Conservation (phyloP, 208 protist genomes). For the Paratrypanosoma confusum region DNA sequence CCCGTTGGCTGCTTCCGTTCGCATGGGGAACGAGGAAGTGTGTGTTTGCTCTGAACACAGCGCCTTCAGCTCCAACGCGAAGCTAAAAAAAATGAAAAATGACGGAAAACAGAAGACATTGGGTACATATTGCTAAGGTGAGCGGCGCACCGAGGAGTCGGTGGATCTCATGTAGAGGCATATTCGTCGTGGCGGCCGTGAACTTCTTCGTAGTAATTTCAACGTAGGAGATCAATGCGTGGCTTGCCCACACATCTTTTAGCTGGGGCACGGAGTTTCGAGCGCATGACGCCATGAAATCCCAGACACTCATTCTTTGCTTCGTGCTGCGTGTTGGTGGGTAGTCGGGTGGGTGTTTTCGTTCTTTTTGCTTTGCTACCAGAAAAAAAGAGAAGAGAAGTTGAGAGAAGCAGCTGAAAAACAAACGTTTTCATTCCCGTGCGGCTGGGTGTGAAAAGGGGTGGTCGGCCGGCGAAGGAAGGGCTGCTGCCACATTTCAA, state of each 20-base stretch:
- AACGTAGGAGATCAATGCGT: background rate
- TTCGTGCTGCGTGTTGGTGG: constrained; percentile 5
- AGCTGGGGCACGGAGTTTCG: too few relatives aligned
- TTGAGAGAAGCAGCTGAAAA: constrained; percentile 3
- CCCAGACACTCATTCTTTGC: constrained; percentile 4
- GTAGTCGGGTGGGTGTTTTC: background rate
- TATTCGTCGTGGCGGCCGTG: background rate
- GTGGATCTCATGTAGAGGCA: too few relatives aligned
- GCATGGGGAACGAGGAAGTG: background rate
- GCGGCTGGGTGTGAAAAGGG: too few relatives aligned
- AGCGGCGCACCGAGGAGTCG: too few relatives aligned
- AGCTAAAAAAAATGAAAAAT: constrained; percentile 1
- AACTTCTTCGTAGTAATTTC: background rate
- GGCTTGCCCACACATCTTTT: background rate
- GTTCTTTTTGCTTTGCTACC: background rate
- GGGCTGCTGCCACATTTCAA: too few relatives aligned
- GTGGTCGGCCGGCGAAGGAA: too few relatives aligned
- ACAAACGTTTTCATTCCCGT: too few relatives aligned
- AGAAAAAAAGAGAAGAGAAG: constrained; percentile 5
- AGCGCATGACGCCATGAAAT: too few relatives aligned
- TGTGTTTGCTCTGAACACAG: background rate
- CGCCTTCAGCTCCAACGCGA: background rate
- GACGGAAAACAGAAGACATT: background rate
- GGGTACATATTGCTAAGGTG: background rate
- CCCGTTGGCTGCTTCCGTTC: constrained; percentile 1